These are phyloP conservation scores for Boletus sp. DNA, from an alignment of 768 basidiomycete genomes.

Conservation along the genomic window DNA sequence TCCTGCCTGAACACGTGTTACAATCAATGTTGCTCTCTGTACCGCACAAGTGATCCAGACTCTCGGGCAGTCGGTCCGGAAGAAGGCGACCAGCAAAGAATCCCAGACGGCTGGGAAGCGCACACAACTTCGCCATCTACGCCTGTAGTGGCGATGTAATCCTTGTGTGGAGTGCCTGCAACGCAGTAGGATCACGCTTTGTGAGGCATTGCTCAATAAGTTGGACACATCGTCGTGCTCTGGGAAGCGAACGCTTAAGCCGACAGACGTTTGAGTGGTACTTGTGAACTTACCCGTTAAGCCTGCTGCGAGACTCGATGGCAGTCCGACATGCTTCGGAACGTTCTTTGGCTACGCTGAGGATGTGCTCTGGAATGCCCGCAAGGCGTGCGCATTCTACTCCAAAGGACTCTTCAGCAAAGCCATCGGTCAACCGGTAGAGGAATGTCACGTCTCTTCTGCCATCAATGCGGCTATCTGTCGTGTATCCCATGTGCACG, in stretches of 20 bases:
- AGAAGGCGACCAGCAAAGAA: background rate
- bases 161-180: constrained; percentile 23
- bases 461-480: constrained; percentile 67
- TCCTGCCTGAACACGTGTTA: background rate
- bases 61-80: no score
- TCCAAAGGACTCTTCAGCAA: constrained; percentile 84
- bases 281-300: constrained; percentile 43
- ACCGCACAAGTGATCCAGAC: background rate
- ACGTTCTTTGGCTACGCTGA: constrained; percentile 54
- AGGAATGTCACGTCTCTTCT: constrained; percentile 82
- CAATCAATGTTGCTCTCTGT: background rate
- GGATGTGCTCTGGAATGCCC: constrained; percentile 67
- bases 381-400: constrained; percentile 91
- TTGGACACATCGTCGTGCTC: constrained; percentile 27
- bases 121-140: background rate
- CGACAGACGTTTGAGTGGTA: background rate
- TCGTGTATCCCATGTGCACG: constrained; percentile 82
- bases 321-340: constrained; percentile 53
- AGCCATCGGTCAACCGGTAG: constrained; percentile 68
- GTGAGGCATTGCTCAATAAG: constrained; percentile 27
- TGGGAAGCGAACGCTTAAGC: constrained; percentile 4
- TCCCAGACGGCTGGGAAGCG: background rate
- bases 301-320: constrained; percentile 47
- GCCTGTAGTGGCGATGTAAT: constrained; percentile 3
- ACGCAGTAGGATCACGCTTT: constrained; percentile 12